These are phyloP conservation scores for Kodamaea fukazawae DNA, from an alignment of 805 yeast genomes.

Conservation along the genomic window DNA sequence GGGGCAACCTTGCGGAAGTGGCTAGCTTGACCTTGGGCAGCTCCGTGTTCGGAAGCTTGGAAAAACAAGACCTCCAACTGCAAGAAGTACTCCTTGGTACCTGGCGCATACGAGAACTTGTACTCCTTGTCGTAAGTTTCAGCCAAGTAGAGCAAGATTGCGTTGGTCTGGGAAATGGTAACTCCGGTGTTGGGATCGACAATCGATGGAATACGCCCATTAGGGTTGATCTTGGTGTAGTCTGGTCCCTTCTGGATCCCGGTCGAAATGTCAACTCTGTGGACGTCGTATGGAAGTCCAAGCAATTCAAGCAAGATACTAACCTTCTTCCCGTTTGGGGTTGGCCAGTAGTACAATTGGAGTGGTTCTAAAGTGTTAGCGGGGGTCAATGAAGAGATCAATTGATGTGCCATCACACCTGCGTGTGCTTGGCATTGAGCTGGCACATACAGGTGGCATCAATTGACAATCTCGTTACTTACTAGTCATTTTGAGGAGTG, in stretches of 20 bases:
- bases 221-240: slow-evolving; percentile 57
- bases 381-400: too few relatives aligned
- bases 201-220: slow-evolving; percentile 62
- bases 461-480: too few relatives aligned
- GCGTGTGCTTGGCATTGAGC: too few relatives aligned
- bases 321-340: slow-evolving; percentile 48
- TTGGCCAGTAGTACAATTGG: slow-evolving; percentile 33
- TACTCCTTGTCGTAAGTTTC: slow-evolving; percentile 58
- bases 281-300: slow-evolving; percentile 39
- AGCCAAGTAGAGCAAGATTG: slow-evolving; percentile 57
- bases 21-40: slow-evolving; percentile 60
- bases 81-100: slow-evolving; percentile 46
- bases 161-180: slow-evolving; percentile 57
- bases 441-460: too few relatives aligned
- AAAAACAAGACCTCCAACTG: slow-evolving; percentile 53
- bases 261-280: slow-evolving; percentile 39
- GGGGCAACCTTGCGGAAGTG: slow-evolving; percentile 46
- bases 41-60: slow-evolving; percentile 58
- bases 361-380: slow-evolving; percentile 7
- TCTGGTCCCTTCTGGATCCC: slow-evolving; percentile 54
- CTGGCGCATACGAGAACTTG: slow-evolving; percentile 39
- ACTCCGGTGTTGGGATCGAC: slow-evolving; percentile 42
- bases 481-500: too few relatives aligned
- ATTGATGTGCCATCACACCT: too few relatives aligned
- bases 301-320: slow-evolving; percentile 41